Conservation (phyloP, 192 early-diverging fungal species). For the Diversispora eburnea region DNA sequence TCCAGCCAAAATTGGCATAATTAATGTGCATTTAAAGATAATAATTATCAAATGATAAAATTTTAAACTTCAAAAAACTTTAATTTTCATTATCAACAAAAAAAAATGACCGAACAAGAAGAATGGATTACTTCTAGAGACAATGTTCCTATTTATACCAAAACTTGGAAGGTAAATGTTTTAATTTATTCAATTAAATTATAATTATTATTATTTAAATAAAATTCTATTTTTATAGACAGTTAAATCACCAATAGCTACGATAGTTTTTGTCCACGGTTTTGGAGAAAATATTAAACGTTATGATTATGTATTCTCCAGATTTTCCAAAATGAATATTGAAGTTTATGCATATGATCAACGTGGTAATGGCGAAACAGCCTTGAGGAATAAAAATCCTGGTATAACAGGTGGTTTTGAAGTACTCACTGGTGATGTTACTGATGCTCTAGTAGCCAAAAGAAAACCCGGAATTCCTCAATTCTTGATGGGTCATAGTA, state of each 20-base stretch:
- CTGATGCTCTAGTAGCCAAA: constrained; percentile 36
- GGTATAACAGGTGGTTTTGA: constrained; percentile 49
- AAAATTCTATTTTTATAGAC: neutral
- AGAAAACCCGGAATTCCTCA: constrained; percentile 42
- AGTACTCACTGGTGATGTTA: constrained; percentile 48
- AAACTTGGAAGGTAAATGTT: neutral
- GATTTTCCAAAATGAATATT: constrained; percentile 53
- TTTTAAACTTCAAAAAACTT: too few species aligned
- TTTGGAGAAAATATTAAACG: constrained; percentile 54
- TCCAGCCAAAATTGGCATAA: too few species aligned
- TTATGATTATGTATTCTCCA: constrained; percentile 56
- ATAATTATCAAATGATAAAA: too few species aligned
- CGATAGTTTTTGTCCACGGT: constrained; percentile 50
- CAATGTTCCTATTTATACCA: neutral
- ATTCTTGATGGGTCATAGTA: constrained; percentile 53
- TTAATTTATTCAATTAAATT: neutral
- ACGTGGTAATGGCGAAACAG: constrained; percentile 65
- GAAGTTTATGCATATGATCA: constrained; percentile 59
- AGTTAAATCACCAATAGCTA: constrained; percentile 31
- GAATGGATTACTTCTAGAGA: neutral
- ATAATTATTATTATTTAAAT: neutral
- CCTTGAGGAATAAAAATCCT: constrained; percentile 32
- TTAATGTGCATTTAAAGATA: too few species aligned
- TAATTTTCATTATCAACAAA: too few species aligned
- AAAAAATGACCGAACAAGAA: neutral